These are phyloP conservation scores for Pseudonectria foliicola DNA, from an alignment of 2,329 filamentous ascomycete genomes.

Conservation along the genomic window DNA sequence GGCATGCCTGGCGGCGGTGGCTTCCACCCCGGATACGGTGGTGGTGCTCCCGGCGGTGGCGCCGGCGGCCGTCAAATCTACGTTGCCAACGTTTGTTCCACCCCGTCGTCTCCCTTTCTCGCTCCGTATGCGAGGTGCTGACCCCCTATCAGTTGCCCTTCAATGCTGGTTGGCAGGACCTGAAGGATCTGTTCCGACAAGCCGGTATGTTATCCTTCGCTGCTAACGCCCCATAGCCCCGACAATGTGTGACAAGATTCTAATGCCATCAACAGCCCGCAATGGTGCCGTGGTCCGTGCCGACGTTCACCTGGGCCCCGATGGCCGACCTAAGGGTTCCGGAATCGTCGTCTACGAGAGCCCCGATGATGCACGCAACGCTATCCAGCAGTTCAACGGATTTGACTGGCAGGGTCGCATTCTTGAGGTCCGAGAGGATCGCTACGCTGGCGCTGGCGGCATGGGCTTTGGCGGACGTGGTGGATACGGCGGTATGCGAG, in stretches of 20 bases:
- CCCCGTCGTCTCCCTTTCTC: constrained; percentile 5
- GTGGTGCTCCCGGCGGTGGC: constrained; percentile 39
- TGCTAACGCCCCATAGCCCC: not conserved
- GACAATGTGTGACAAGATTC: constrained; percentile 2
- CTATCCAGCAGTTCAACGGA: constrained; percentile 95
- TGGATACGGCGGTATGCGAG: constrained; percentile 52
- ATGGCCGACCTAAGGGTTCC: constrained; percentile 91
- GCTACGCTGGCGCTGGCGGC: constrained; percentile 66
- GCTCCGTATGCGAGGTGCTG: constrained; percentile 9
- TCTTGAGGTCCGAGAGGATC: constrained; percentile 92
- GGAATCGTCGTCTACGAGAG: constrained; percentile 96
- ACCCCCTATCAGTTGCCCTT: constrained; percentile 69
- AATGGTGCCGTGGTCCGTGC: constrained; percentile 83
- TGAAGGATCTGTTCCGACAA: constrained; percentile 98
- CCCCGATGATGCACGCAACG: constrained; percentile 87
- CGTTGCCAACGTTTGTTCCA: constrained; percentile 86
- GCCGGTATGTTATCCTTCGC: constrained; percentile 62
- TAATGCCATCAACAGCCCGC: constrained; percentile 31
- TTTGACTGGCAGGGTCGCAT: constrained; percentile 96
- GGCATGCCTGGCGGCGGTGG: constrained; percentile 43
- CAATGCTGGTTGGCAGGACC: constrained; percentile 96
- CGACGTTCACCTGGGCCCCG: constrained; percentile 86
- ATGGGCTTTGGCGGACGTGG: constrained; percentile 51
- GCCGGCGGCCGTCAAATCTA: constrained; percentile 85
- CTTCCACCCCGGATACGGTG: constrained; percentile 14